Evolutionary conservation across 345 rosid species (phyloP).

Genomic region (Euphorbia lathyris): DNA sequence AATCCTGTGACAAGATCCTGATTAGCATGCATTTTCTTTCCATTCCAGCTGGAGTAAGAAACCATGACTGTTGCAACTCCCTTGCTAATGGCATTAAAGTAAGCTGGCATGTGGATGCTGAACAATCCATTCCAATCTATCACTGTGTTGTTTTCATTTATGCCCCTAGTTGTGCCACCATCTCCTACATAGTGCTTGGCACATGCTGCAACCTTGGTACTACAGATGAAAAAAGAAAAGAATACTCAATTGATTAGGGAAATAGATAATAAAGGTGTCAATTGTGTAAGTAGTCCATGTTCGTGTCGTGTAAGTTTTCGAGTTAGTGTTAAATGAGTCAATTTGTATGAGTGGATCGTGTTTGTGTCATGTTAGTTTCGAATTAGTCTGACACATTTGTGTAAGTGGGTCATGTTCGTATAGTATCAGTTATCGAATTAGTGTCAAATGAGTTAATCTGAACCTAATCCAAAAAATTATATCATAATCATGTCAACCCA

Average conservation of each 20-base stretch:
- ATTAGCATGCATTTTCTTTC: constrained; percentile 44
- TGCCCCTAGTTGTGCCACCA: constrained; percentile 34
- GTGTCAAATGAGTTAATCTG: no score
- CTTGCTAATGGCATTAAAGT: constrained; percentile 22
- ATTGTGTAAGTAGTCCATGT: no score
- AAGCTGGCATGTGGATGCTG: constrained; percentile 37
- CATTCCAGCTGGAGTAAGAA: constrained; percentile 43
- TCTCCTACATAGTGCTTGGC: constrained; percentile 41
- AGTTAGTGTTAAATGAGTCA: no score
- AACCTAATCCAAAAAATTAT: no score
- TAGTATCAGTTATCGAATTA: no score
- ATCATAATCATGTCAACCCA: no score
- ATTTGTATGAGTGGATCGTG: no score
- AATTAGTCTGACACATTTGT: no score
- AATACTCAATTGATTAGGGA: background rate
- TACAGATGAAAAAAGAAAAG: no score
- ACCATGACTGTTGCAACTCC: constrained; percentile 41
- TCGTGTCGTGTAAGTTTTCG: no score
- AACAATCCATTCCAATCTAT: constrained; percentile 15
- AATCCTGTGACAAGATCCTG: constrained; percentile 27
- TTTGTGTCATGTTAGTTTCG: no score
- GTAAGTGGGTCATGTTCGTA: no score
- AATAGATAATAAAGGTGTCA: background rate
- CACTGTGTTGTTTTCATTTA: constrained; percentile 35
- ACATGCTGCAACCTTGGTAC: constrained; percentile 37